These are phyloP conservation scores for Alternaria brassicae DNA, from an alignment of 2,329 filamentous ascomycete genomes.

Conservation along the genomic window DNA sequence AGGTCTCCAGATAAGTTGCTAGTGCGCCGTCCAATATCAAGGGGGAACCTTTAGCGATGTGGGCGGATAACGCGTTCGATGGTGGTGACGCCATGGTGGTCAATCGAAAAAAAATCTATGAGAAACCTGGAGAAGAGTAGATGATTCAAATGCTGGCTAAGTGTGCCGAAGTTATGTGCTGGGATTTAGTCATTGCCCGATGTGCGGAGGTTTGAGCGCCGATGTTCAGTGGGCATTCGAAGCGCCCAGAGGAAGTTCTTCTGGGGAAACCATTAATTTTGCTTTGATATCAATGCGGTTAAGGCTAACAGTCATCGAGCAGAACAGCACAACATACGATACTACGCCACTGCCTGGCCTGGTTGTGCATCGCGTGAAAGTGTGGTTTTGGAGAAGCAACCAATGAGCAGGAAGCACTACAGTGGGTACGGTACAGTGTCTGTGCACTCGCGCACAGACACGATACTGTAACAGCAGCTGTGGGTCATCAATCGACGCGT, in stretches of 20 bases:
- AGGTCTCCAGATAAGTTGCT: conserved; percentile 56
- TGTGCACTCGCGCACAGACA: too few species aligned
- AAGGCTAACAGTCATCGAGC: neutral
- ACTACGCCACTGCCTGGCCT: neutral
- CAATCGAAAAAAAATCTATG: neutral
- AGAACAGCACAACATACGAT: neutral
- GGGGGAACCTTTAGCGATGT: conserved; percentile 31
- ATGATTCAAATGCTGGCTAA: neutral
- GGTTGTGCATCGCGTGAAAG: neutral
- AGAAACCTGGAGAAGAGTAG: neutral
- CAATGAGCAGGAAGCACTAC: neutral
- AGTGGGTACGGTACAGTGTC: too few species aligned
- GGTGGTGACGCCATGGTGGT: neutral
- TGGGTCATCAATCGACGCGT: neutral
- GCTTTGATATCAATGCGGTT: neutral
- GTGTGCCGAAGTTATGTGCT: neutral
- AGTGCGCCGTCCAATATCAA: conserved; percentile 57
- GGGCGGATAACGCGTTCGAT: conserved; percentile 3
- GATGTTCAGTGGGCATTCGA: neutral
- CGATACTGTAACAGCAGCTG: neutral
- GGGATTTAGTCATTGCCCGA: conserved; percentile 5
- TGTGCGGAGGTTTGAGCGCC: conserved; percentile 15
- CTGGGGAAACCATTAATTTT: neutral
- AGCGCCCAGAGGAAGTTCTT: neutral
- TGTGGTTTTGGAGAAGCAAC: neutral